Evolutionary conservation across 208 protist species (phyloP).

Genomic region (Strigomonas culicis): DNA sequence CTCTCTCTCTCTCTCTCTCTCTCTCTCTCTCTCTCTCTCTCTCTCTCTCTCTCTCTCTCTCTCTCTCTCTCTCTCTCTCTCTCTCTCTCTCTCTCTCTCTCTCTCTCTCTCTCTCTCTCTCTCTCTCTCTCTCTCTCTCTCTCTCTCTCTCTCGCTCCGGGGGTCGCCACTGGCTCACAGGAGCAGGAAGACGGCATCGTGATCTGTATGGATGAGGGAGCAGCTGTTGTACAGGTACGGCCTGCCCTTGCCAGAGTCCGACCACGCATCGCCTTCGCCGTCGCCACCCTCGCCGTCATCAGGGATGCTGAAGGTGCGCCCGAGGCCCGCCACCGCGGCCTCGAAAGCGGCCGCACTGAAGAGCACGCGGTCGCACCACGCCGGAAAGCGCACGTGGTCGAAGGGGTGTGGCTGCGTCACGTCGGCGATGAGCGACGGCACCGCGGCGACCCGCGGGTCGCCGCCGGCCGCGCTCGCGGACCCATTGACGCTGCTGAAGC

Average conservation of each 20-base stretch:
- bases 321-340: constrained; percentile 38
- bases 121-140: constrained; percentile 1
- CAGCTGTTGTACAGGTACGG: constrained; percentile 54
- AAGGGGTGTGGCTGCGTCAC: constrained; percentile 24
- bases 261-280: not conserved
- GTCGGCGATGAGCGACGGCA: constrained; percentile 17
- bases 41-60: constrained; percentile 1
- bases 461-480: not conserved
- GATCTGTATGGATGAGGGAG: constrained; percentile 59
- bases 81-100: constrained; percentile 9
- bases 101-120: not conserved
- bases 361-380: constrained; percentile 84
- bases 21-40: constrained; percentile 1
- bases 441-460: not conserved
- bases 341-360: constrained; percentile 75
- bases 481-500: not conserved
- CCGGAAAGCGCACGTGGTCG: constrained; percentile 46
- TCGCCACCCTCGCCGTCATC: not conserved
- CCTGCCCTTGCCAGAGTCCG: not conserved
- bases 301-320: constrained; percentile 1
- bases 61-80: constrained; percentile 1
- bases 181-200: constrained; percentile 62
- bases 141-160: not conserved
- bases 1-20: constrained; percentile 11
- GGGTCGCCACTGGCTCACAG: constrained; percentile 14